These are phyloP conservation scores for Streptanthus diversifolius DNA, from an alignment of 345 rosid species.

Conservation along the genomic window DNA sequence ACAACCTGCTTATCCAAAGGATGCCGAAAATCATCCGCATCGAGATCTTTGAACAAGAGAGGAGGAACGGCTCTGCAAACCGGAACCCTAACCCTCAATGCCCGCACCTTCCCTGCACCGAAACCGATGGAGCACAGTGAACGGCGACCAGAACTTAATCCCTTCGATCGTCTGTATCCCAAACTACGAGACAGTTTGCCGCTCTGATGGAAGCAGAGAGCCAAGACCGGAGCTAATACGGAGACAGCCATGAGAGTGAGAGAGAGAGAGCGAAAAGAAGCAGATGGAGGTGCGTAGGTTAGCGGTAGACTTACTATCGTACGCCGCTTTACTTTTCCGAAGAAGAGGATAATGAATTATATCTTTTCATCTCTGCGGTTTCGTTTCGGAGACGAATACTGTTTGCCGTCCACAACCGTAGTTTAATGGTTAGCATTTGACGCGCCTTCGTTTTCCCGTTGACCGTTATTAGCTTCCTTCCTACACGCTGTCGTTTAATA, in stretches of 20 bases:
- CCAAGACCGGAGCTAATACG: conserved; percentile 38
- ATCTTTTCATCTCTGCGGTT: conserved; percentile 1
- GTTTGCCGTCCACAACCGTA: conserved; percentile 26
- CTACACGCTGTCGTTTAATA: background rate
- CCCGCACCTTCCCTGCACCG: conserved; percentile 29
- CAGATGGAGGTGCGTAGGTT: conserved; percentile 12
- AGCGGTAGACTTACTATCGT: background rate
- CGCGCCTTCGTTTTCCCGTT: conserved; percentile 34
- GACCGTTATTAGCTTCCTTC: conserved; percentile 12
- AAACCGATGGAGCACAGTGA: conserved; percentile 23
- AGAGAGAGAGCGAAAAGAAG: background rate
- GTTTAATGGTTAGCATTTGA: conserved; percentile 27
- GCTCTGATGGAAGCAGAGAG: conserved; percentile 36
- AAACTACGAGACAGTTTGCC: conserved; percentile 27
- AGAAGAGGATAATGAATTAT: background rate
- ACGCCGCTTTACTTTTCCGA: conserved; percentile 6
- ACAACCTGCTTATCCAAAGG: conserved; percentile 89
- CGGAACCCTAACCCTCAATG: conserved; percentile 36
- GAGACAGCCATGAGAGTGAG: conserved; percentile 32
- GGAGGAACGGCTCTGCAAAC: conserved; percentile 58
- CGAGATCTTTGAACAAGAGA: conserved; percentile 71
- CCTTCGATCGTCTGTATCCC: conserved; percentile 15
- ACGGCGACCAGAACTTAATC: conserved; percentile 6
- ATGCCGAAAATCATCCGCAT: conserved; percentile 94
- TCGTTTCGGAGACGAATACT: conserved; percentile 22